These are phyloP conservation scores for Chaetomiaceae sp. DNA, from an alignment of 2,329 filamentous ascomycete genomes.

Conservation along the genomic window DNA sequence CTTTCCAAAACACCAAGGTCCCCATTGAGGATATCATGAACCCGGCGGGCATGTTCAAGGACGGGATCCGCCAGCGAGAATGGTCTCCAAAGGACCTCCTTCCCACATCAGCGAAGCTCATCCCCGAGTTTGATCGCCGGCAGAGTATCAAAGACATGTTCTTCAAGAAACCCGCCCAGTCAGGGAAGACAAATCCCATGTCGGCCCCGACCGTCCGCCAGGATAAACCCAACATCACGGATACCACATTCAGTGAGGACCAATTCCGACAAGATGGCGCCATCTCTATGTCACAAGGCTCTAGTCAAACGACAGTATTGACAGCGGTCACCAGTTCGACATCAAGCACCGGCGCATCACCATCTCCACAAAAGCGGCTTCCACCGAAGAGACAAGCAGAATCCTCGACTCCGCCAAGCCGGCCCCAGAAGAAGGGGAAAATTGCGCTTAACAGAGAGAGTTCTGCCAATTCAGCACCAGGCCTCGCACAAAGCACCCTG, in stretches of 20 bases:
- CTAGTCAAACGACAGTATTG: constrained; percentile 16
- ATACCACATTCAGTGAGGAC: background rate
- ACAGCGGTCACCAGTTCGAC: background rate
- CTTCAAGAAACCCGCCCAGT: constrained; percentile 47
- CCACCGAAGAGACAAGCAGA: constrained; percentile 24
- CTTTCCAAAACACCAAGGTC: constrained; percentile 43
- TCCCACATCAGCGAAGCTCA: constrained; percentile 72
- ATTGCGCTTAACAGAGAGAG: constrained; percentile 32
- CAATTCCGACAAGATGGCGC: background rate
- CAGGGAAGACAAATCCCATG: constrained; percentile 13
- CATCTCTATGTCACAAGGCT: background rate
- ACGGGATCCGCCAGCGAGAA: constrained; percentile 61
- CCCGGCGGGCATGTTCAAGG: constrained; percentile 63
- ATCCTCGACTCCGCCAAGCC: constrained; percentile 12
- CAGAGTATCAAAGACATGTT: constrained; percentile 95
- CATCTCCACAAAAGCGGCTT: constrained; percentile 17
- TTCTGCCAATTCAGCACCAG: constrained; percentile 32
- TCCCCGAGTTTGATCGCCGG: constrained; percentile 82
- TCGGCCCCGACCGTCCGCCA: constrained; percentile 8
- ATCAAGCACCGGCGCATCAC: constrained; percentile 7
- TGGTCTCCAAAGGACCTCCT: constrained; percentile 65
- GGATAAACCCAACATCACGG: background rate
- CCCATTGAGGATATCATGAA: constrained; percentile 73
- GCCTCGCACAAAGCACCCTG: constrained; percentile 52
- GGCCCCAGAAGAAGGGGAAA: constrained; percentile 38